Base-by-base conservation (phyloP, 371 early-diverging fungal species). In the Aphelidium insulamus region DNA sequence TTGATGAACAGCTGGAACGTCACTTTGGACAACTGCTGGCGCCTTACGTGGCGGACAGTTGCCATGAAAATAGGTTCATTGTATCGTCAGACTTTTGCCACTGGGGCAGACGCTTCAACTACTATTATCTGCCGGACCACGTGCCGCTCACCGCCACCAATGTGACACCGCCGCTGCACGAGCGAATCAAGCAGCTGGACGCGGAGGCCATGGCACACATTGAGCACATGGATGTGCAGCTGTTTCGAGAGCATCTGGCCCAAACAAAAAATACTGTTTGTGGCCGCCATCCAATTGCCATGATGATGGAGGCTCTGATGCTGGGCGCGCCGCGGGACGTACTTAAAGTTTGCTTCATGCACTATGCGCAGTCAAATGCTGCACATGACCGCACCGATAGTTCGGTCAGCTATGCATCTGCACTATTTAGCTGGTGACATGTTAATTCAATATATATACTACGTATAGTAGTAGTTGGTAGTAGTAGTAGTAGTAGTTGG, bases 51-150 rank as follows among this genome's bases (percentile, higher is more conserved):
- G 38, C 48, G 1, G 57, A 74, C 30, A 58, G 69, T 2, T n/a
- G n/a, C n/a, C n/a, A n/a, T n/a, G 41, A 56, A 26, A 77, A 66
- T 29, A 48, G 85, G 9, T 86, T 90, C 53, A 62, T 90, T 22
- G 58, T 94, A 14, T 90, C 91, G 8, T 77, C 78, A 2, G 94
- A 94, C 45, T 94, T 94, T 45, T 90, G 94, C 51, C 94, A 94
- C 43, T 92, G 86, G 73, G 77, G 74, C 0, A 44, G 47, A 17
- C 68, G 74, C 2, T 73, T 74, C 45, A 39, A 45, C 21, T 83
- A 76, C 1, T 56, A 57, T 36, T 69, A 74, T 36, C 44, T 35
- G 8, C 48, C 59, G 11, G 37, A 49, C 3, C 41, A 49, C 32
- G 12, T 31, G 20, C 34, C 37, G 11, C 16, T 34, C 1, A 21